Percentiles rank a stretch among this genome's conserved stretches.
These are phyloP conservation scores for Botrytis hyacinthi DNA, from an alignment of 2,329 filamentous ascomycete genomes.

Conservation along the genomic window DNA sequence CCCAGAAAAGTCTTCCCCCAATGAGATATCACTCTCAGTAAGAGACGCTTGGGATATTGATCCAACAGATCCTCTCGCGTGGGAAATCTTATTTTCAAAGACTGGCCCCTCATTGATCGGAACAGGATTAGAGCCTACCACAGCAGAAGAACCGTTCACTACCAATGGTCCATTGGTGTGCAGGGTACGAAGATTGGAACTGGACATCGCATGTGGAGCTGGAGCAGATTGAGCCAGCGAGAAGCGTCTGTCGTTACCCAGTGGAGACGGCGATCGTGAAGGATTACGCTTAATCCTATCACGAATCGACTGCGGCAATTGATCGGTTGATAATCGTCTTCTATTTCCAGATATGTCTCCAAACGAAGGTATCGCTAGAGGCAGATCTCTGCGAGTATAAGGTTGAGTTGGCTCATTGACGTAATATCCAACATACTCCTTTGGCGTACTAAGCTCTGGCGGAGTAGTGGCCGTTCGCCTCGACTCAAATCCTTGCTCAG, in stretches of 20 bases:
- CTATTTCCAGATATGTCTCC: slow-evolving; percentile 34
- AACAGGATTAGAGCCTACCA: not conserved
- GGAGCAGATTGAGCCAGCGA: slow-evolving; percentile 33
- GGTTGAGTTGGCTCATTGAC: slow-evolving; percentile 33
- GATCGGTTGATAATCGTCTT: slow-evolving; percentile 37
- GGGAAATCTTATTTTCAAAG: slow-evolving; percentile 30
- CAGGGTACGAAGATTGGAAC: slow-evolving; percentile 32
- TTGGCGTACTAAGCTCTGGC: slow-evolving; percentile 34
- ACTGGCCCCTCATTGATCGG: slow-evolving; percentile 31
- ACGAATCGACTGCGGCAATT: slow-evolving; percentile 38
- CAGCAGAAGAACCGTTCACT: slow-evolving; percentile 34
- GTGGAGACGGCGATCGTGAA: slow-evolving; percentile 40
- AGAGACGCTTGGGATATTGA: slow-evolving; percentile 34
- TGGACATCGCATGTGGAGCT: slow-evolving; percentile 33
- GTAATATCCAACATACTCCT: slow-evolving; percentile 40
- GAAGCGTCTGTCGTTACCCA: slow-evolving; percentile 38
- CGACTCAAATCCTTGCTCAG: slow-evolving; percentile 28
- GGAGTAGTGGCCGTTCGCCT: slow-evolving; percentile 27
- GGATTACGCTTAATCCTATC: slow-evolving; percentile 35
- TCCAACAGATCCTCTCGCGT: slow-evolving; percentile 31
- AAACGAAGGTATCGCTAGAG: slow-evolving; percentile 37
- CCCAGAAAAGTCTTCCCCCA: slow-evolving; percentile 30
- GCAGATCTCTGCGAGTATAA: slow-evolving; percentile 28
- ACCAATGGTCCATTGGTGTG: slow-evolving; percentile 35
- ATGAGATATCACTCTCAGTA: slow-evolving; percentile 30